Evolutionary conservation across 305 asterid species (phyloP).

Genomic region (Fraxinus dipetala): DNA sequence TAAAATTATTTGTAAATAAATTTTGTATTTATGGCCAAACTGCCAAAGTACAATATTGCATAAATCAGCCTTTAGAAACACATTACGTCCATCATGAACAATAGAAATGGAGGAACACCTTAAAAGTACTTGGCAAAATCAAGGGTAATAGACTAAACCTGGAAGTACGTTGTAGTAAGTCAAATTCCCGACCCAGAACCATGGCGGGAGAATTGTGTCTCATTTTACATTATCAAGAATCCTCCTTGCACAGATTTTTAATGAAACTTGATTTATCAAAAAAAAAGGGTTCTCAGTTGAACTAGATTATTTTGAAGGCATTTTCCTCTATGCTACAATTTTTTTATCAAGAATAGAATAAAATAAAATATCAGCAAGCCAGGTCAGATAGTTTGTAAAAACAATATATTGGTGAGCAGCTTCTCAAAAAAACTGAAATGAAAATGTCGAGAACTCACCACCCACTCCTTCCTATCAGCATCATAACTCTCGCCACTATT

Average conservation of each 20-base stretch:
- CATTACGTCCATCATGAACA: background rate
- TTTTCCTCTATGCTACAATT: background rate
- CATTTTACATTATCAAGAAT: background rate
- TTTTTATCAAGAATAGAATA: background rate
- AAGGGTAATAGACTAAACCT: background rate
- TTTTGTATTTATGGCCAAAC: background rate
- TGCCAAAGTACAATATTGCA: background rate
- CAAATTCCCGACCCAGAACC: background rate
- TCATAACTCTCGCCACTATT: constrained; percentile 92
- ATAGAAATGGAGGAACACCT: background rate
- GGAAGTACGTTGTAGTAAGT: background rate
- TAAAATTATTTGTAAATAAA: background rate
- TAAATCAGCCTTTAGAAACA: background rate
- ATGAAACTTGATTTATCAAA: background rate
- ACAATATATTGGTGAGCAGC: background rate
- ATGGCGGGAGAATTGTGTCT: background rate
- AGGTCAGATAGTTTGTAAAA: background rate
- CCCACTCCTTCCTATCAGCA: constrained; percentile 71
- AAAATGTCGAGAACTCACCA: constrained; percentile 46
- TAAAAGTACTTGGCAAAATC: background rate
- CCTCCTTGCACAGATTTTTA: background rate
- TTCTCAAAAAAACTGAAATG: background rate
- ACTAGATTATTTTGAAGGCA: background rate
- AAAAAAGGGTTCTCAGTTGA: background rate
- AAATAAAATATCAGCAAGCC: background rate